These are phyloP conservation scores for Pseudocercospora ulei DNA, from an alignment of 2,329 filamentous ascomycete genomes.

Conservation along the genomic window DNA sequence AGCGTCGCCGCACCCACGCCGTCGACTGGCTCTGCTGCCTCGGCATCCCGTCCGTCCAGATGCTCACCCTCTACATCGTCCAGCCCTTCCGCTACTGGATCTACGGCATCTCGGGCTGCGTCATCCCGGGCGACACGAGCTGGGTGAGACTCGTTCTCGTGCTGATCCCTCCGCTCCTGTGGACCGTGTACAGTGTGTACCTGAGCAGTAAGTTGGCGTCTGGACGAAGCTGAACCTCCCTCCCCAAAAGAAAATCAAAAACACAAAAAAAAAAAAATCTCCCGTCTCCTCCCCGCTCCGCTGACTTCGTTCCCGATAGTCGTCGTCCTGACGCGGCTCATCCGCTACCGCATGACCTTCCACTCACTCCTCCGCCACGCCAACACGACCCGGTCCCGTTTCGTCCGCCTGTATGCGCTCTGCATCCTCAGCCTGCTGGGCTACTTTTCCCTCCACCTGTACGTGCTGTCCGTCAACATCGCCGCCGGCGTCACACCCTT, in stretches of 20 bases:
- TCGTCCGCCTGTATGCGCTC: conserved; percentile 53
- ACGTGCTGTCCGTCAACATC: conserved; percentile 40
- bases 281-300: neutral
- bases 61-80: conserved; percentile 51
- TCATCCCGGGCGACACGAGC: conserved; percentile 45
- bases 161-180: conserved; percentile 48
- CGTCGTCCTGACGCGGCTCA: conserved; percentile 52
- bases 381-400: conserved; percentile 50
- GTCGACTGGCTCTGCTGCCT: conserved; percentile 51
- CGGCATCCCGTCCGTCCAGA: conserved; percentile 46
- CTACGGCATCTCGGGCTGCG: conserved; percentile 51
- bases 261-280: no score
- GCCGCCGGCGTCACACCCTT: conserved; percentile 28
- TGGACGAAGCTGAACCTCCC: no score
- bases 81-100: conserved; percentile 52
- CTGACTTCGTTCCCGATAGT: conserved; percentile 36
- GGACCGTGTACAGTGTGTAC: conserved; percentile 46
- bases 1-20: conserved; percentile 40
- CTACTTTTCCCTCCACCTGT: conserved; percentile 47
- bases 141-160: conserved; percentile 50
- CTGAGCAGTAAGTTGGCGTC: conserved; percentile 49
- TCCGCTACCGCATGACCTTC: conserved; percentile 52
- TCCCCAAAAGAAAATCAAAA: no score
- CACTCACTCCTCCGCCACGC: conserved; percentile 46
- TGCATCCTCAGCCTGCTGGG: conserved; percentile 43